phyloP scores from a whole-genome alignment of 352 stramenopile genomes.

The Phytophthora citricola region DNA sequence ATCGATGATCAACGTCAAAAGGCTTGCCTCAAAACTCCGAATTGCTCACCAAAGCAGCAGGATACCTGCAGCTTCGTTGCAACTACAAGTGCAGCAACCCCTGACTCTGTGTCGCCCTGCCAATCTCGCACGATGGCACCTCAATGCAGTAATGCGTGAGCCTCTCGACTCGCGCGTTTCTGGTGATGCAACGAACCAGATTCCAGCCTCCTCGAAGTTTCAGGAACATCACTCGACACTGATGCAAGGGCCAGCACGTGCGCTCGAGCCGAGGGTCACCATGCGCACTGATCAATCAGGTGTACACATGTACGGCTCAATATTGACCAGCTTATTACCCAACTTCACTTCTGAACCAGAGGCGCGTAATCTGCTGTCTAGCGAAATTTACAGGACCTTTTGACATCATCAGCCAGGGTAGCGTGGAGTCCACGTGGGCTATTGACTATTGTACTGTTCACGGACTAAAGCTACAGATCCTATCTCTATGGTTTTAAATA shows the following conservation, averaged over 20 bases:
- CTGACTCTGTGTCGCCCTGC: background rate
- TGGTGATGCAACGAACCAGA: constrained; percentile 13
- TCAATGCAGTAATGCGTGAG: constrained; percentile 11
- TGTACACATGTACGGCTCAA: too few relatives aligned
- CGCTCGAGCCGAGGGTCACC: too few relatives aligned
- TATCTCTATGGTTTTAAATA: constrained; percentile 36
- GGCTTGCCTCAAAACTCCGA: too few relatives aligned
- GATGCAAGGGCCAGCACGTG: background rate
- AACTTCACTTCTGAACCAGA: constrained; percentile 34
- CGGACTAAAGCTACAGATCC: background rate
- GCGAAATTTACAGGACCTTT: background rate
- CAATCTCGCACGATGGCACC: background rate
- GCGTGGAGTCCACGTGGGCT: too few relatives aligned
- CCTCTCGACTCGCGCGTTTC: constrained; percentile 19
- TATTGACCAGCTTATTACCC: background rate
- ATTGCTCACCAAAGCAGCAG: too few relatives aligned
- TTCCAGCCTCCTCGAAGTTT: background rate
- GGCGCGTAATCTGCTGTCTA: constrained; percentile 1
- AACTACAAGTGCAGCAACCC: too few relatives aligned
- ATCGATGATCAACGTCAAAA: too few relatives aligned
- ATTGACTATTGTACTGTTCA: too few relatives aligned
- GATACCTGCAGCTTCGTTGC: too few relatives aligned
- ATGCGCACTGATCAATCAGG: too few relatives aligned
- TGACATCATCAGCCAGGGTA: too few relatives aligned
- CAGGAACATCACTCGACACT: background rate